These are phyloP conservation scores for Earliella scabrosa DNA, from an alignment of 1,284 basidiomycete species.

Conservation along the genomic window DNA sequence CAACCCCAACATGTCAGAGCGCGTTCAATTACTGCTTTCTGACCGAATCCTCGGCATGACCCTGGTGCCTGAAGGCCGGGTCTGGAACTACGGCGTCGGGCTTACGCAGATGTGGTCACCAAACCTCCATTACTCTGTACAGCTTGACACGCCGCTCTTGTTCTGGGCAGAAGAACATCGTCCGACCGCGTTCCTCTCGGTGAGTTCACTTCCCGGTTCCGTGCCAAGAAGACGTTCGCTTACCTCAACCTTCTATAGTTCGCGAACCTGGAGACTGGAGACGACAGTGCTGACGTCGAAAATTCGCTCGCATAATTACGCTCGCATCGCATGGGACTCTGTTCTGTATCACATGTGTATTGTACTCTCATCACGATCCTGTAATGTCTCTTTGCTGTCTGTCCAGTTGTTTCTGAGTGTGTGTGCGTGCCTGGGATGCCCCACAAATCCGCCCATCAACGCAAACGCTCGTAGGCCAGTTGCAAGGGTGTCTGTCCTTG, in stretches of 20 bases:
- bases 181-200: slow-evolving; percentile 88
- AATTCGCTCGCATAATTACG: slow-evolving; percentile 72
- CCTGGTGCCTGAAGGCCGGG: slow-evolving; percentile 86
- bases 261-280: slow-evolving; percentile 82
- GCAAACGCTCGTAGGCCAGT: too few species aligned
- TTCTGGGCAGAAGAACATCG: slow-evolving; percentile 98
- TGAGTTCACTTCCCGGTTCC: slow-evolving; percentile 43
- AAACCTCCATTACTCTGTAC: slow-evolving; percentile 84
- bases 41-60: slow-evolving; percentile 94
- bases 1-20: slow-evolving; percentile 97
- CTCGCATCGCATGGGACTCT: slow-evolving; percentile 8
- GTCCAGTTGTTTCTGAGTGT: too few species aligned
- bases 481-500: too few species aligned
- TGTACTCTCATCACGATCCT: slow-evolving; percentile 10
- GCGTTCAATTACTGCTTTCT: slow-evolving; percentile 92
- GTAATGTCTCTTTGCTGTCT: slow-evolving; percentile 15
- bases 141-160: slow-evolving; percentile 86
- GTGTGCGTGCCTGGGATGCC: neutral
- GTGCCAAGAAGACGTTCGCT: slow-evolving; percentile 5
- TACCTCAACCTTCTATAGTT: slow-evolving; percentile 53
- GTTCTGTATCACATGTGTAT: slow-evolving; percentile 17
- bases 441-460: too few species aligned
- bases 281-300: slow-evolving; percentile 91
- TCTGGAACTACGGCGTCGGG: slow-evolving; percentile 95
- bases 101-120: slow-evolving; percentile 92